phyloP scores from a whole-genome alignment of 768 basidiomycete genomes.

The Cystobasidium ongulense region DNA sequence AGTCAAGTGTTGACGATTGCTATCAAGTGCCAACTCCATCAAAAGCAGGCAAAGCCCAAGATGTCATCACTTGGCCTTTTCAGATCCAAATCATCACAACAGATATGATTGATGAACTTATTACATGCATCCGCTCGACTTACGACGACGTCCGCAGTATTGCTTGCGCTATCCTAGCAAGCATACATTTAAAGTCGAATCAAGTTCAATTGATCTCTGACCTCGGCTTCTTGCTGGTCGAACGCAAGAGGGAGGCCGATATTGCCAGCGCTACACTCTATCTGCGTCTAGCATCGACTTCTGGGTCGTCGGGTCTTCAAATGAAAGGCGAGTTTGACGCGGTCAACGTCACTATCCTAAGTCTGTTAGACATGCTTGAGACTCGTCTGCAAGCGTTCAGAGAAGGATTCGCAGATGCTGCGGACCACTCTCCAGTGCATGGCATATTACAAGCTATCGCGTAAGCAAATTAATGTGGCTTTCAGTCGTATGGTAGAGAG shows the following conservation, averaged over 20 bases:
- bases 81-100: background rate
- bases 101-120: background rate
- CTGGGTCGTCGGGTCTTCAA: background rate
- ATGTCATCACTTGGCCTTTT: constrained; percentile 25
- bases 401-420: background rate
- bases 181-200: background rate
- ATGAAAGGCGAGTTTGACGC: background rate
- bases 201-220: background rate
- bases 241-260: constrained; percentile 17
- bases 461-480: no score
- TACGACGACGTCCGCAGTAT: constrained; percentile 26
- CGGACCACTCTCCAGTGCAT: background rate
- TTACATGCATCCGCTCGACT: constrained; percentile 22
- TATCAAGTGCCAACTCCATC: background rate
- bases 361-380: background rate
- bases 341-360: background rate
- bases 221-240: background rate
- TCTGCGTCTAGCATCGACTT: background rate
- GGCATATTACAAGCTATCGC: constrained; percentile 9
- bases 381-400: background rate
- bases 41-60: background rate
- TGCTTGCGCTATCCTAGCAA: background rate
- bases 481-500: no score
- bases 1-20: background rate
- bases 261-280: constrained; percentile 4